Conservation (phyloP, 257 asterid genomes). For the Solanum medicagineum region DNA sequence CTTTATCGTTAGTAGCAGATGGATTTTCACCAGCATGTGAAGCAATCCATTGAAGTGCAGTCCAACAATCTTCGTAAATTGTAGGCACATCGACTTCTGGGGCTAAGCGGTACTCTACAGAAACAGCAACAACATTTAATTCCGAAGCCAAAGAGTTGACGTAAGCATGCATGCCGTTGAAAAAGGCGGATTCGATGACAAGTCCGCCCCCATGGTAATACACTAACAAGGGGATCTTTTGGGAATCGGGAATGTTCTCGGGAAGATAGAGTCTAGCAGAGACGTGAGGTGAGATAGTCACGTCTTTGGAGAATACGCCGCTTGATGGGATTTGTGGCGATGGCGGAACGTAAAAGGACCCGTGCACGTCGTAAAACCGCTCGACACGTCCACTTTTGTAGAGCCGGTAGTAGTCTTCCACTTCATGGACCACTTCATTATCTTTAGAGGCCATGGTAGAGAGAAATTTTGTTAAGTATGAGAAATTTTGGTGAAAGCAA, state of each 20-base stretch:
- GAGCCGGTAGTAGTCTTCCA: constrained; percentile 4
- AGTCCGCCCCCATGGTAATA: constrained; percentile 27
- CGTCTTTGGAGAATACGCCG: constrained; percentile 10
- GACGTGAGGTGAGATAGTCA: constrained; percentile 5
- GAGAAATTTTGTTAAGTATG: not conserved
- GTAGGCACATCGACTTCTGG: constrained; percentile 14
- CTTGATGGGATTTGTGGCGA: not conserved
- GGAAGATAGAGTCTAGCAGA: constrained; percentile 22
- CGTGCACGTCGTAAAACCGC: not conserved
- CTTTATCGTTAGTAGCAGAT: not conserved
- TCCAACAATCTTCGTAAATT: constrained; percentile 18
- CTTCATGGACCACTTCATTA: constrained; percentile 5
- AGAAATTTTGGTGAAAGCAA: not conserved
- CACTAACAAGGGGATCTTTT: constrained; percentile 9
- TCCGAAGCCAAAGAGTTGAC: not conserved
- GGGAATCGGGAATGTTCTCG: not conserved
- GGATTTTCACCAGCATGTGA: not conserved
- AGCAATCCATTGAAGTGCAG: constrained; percentile 15
- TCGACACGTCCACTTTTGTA: constrained; percentile 17
- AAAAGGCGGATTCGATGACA: constrained; percentile 3
- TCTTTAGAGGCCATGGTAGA: not conserved
- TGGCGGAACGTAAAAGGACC: constrained; percentile 3
- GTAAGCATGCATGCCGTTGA: not conserved
- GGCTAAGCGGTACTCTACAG: constrained; percentile 13
- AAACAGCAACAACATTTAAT: not conserved